A percentile compares a stretch with the other conserved stretches of the same genome.
phyloP scores from a whole-genome alignment of 2,329 filamentous ascomycete species.

The Trichoderma breve region DNA sequence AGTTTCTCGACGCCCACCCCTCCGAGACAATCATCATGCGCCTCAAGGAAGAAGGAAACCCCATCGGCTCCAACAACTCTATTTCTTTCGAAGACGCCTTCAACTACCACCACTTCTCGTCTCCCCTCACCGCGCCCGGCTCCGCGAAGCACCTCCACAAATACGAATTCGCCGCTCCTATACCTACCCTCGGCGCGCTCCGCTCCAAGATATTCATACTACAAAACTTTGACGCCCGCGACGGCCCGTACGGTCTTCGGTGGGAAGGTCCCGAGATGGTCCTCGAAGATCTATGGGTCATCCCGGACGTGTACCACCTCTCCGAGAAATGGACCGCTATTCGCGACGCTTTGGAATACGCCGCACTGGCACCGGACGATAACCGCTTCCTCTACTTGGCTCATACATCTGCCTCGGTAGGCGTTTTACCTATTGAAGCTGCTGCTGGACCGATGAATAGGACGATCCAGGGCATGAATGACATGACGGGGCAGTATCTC shows the following conservation, averaged over 20 bases:
- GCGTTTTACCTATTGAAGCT: conserved; percentile 49
- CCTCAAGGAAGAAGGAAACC: conserved; percentile 47
- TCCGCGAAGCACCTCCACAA: conserved; percentile 38
- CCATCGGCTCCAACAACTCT: conserved; percentile 36
- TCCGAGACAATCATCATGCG: conserved; percentile 50
- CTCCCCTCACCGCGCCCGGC: conserved; percentile 37
- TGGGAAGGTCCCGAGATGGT: conserved; percentile 46
- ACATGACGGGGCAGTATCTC: conserved; percentile 47
- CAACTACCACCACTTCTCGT: conserved; percentile 38
- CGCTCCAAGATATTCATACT: conserved; percentile 48
- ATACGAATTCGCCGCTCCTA: conserved; percentile 31
- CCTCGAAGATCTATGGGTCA: conserved; percentile 49
- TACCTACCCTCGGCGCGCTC: conserved; percentile 46
- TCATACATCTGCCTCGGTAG: conserved; percentile 48
- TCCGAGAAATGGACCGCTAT: conserved; percentile 49
- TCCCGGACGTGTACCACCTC: conserved; percentile 43
- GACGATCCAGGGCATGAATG: conserved; percentile 48
- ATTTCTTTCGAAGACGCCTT: conserved; percentile 47
- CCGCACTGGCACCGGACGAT: conserved; percentile 33
- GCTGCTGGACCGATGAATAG: conserved; percentile 46
- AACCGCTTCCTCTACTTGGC: conserved; percentile 44
- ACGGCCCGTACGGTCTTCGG: conserved; percentile 40
- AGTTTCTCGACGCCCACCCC: conserved; percentile 46
- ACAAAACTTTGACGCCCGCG: conserved; percentile 43
- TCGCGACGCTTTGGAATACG: conserved; percentile 39